Percentiles rank a stretch among this genome's conserved stretches.
Evolutionary conservation across 441 rosid genomes (phyloP).

Genomic region (Biscutella laevigata): DNA sequence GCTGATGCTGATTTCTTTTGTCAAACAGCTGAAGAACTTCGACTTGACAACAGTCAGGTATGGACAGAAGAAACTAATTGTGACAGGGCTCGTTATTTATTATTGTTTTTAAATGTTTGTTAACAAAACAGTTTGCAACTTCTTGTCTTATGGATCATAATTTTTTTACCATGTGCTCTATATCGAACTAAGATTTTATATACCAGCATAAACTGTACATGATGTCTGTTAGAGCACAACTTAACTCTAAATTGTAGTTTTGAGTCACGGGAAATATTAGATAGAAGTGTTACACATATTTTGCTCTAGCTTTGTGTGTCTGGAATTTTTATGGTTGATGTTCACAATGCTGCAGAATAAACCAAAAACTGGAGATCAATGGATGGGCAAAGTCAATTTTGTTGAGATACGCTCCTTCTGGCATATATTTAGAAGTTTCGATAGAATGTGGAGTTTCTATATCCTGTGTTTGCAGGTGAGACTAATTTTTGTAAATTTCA

Average conservation of each 20-base stretch:
- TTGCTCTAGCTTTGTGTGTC: background rate
- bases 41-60: slow-evolving; percentile 29
- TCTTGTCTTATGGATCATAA: background rate
- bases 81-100: background rate
- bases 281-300: background rate
- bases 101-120: background rate
- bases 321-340: background rate
- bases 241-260: background rate
- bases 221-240: background rate
- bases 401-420: slow-evolving; percentile 60
- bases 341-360: slow-evolving; percentile 32
- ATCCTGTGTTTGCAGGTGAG: slow-evolving; percentile 49
- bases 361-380: slow-evolving; percentile 28
- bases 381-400: slow-evolving; percentile 56
- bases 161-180: background rate
- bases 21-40: slow-evolving; percentile 17
- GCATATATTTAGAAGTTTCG: slow-evolving; percentile 65
- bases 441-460: slow-evolving; percentile 68
- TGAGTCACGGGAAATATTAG: background rate
- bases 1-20: slow-evolving; percentile 49
- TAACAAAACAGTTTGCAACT: background rate
- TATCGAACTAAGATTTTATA: background rate
- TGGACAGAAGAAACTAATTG: slow-evolving; percentile 3
- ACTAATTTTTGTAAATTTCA: background rate
- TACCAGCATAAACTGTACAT: background rate